These are phyloP conservation scores for Gossypium mustelinum DNA, from an alignment of 345 rosid species.

Conservation along the genomic window DNA sequence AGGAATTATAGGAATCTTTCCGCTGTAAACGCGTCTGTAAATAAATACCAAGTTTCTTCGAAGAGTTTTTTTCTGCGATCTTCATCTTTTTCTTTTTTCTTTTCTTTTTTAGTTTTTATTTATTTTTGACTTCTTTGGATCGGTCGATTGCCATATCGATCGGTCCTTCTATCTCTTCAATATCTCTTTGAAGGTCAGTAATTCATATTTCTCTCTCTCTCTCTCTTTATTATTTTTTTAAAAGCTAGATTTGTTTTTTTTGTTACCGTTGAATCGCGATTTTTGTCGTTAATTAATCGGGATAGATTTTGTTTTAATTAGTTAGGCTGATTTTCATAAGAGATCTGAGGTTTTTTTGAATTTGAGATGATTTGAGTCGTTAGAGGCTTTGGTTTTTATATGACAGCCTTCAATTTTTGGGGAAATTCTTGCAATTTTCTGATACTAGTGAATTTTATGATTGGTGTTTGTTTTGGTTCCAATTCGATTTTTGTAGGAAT, in stretches of 20 bases:
- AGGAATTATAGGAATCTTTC: neutral
- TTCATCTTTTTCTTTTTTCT: neutral
- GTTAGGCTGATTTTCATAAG: neutral
- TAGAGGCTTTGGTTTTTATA: neutral
- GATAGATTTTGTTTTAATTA: neutral
- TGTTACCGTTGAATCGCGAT: neutral
- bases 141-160: constrained; percentile 15
- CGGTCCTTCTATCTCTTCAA: constrained; percentile 14
- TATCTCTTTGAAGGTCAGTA: constrained; percentile 20
- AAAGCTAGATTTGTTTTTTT: neutral
- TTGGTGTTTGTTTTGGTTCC: neutral
- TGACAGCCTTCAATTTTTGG: neutral
- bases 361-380: neutral
- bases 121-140: neutral
- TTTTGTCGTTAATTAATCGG: neutral
- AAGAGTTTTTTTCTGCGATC: neutral
- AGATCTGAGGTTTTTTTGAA: neutral
- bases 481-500: constrained; percentile 19
- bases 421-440: neutral
- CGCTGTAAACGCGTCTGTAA: neutral
- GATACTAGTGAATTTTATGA: neutral
- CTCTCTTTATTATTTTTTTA: neutral
- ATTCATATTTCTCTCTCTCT: neutral
- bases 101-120: neutral
- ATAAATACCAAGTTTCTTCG: neutral